Evolutionary conservation across 2,329 filamentous ascomycete species (phyloP), one percentile per base, ranked within the genome.

Genomic region (Ceratocystis eucalypticola): DNA sequence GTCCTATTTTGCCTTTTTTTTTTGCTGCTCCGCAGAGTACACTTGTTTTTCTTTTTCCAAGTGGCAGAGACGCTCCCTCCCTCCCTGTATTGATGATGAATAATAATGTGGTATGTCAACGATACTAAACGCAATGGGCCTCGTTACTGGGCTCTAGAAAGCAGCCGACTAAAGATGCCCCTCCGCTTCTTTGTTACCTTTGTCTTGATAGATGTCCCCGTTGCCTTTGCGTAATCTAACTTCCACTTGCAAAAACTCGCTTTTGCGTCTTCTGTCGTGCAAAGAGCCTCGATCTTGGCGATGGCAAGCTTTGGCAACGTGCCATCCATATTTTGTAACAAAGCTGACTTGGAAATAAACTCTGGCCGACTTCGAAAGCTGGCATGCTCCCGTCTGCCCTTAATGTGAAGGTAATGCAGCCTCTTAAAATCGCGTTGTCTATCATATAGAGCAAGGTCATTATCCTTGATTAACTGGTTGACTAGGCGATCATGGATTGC

Each of bases 401-500:
- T 68, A 41, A 68, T 59, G 20, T 41, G 28, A 28, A 68, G 59
- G 44, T 53, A 25, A 12, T 67, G 66, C 50, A 67, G 46, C 64
- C 61, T 63, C 61, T 64, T 64, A 33, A 53, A 66, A 33, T 64
- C 64, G 22, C 61, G 64, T 12, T 59, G 64, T 61, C 61, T 63
- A n/a, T 68, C 64, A 53, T 68, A 68, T 25, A 68, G 41, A 44
- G 61, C 67, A 44, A 68, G 61, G 28, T 64, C 61, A 37, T 68
- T 48, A 20, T 68, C 45, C 30, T 68, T 61, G 55, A 68, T 66
- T 28, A 68, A 30, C 64, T 68, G 64, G 20, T 28, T 77, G 41
- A 66, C 67, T 30, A 66, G 50, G 17, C 48, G 78, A 73, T 87
- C 84, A 63, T 81, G 77, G 0, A 86, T 73, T 1, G 82, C 75